Conservation (phyloP, 1,284 basidiomycete species). For the Fereydounia khargensis region DNA sequence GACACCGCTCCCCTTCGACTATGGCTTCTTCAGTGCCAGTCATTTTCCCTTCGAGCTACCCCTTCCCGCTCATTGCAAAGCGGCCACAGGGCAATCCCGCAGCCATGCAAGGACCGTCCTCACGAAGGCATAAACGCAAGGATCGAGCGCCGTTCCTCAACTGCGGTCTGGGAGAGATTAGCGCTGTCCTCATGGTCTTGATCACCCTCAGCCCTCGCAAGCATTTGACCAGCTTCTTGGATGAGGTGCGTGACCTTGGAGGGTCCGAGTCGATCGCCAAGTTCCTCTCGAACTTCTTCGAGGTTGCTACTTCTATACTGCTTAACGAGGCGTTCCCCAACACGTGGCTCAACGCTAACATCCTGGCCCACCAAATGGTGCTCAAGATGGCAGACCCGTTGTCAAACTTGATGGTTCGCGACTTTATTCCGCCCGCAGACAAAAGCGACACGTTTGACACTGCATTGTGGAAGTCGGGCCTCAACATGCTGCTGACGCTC, state of each 20-base stretch:
- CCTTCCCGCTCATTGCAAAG: conserved; percentile 77
- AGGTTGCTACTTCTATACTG: conserved; percentile 76
- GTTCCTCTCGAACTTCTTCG: conserved; percentile 76
- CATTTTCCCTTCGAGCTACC: conserved; percentile 89
- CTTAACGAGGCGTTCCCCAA: conserved; percentile 84
- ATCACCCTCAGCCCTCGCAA: conserved; percentile 75
- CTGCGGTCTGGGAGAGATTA: conserved; percentile 79
- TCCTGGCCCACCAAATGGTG: conserved; percentile 81
- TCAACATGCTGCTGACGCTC: conserved; percentile 78
- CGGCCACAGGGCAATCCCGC: conserved; percentile 62
- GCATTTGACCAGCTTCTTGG: conserved; percentile 74
- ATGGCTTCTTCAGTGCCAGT: conserved; percentile 70
- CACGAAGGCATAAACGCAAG: conserved; percentile 19
- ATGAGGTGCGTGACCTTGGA: conserved; percentile 47
- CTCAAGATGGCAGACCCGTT: conserved; percentile 85
- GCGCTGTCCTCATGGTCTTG: conserved; percentile 79
- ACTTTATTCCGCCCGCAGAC: conserved; percentile 72
- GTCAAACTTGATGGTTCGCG: conserved; percentile 71
- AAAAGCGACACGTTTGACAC: conserved; percentile 71
- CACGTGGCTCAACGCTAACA: conserved; percentile 88
- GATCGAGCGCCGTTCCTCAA: conserved; percentile 63
- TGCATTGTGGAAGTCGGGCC: conserved; percentile 75
- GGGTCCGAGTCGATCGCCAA: conserved; percentile 62
- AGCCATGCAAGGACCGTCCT: conserved; percentile 28
- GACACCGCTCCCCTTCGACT: conserved; percentile 64